Evolutionary conservation across 1,284 basidiomycete genomes (phyloP).

Genomic region (Naganishia albida): DNA sequence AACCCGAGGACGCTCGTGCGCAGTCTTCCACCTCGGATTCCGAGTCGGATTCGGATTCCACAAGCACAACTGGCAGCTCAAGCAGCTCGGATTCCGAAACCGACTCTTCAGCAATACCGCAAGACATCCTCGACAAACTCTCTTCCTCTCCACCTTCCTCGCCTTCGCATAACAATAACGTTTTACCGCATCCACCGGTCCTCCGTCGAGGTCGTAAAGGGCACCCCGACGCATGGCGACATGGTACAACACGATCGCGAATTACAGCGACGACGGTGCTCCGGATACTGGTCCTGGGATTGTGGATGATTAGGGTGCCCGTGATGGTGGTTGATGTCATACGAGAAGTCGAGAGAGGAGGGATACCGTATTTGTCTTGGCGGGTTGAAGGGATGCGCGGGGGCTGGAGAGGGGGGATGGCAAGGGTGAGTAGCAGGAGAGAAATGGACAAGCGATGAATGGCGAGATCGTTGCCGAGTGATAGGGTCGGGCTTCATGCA

Average conservation of each 20-base stretch:
- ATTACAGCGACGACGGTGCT: slow-evolving; percentile 43
- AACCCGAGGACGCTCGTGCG: slow-evolving; percentile 80
- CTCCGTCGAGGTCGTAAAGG: slow-evolving; percentile 41
- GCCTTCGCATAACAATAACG: slow-evolving; percentile 69
- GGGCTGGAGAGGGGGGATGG: slow-evolving; percentile 55
- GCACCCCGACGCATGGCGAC: slow-evolving; percentile 1
- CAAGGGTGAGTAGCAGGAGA: slow-evolving; percentile 37
- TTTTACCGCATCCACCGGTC: slow-evolving; percentile 73
- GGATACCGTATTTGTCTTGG: slow-evolving; percentile 80
- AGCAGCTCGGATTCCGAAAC: neutral
- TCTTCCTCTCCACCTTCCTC: slow-evolving; percentile 79
- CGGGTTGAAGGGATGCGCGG: slow-evolving; percentile 66
- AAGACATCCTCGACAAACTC: neutral
- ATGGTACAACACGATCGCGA: slow-evolving; percentile 22
- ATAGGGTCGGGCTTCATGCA: no score
- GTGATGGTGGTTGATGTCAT: slow-evolving; percentile 72
- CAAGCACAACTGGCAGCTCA: neutral
- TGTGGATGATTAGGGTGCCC: slow-evolving; percentile 76
- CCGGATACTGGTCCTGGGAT: slow-evolving; percentile 62
- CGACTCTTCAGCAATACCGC: neutral
- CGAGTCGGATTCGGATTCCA: neutral
- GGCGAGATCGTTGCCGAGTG: no score
- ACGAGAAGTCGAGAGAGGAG: slow-evolving; percentile 68
- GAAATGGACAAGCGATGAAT: no score
- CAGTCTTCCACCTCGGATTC: slow-evolving; percentile 31